Base-by-base conservation (phyloP, 1,284 basidiomycete species). In the Polyporus tsugae region DNA sequence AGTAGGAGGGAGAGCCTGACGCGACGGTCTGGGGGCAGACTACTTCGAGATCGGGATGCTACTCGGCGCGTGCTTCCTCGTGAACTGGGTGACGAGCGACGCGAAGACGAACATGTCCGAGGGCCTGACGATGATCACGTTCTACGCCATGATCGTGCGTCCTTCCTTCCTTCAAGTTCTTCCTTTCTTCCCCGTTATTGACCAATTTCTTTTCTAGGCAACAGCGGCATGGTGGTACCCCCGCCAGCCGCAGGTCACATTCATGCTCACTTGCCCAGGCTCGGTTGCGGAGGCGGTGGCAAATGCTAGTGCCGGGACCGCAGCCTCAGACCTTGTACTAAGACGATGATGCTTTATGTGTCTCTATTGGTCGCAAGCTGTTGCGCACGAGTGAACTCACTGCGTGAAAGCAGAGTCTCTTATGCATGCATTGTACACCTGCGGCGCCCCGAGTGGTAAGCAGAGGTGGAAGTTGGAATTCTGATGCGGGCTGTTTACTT, bases 11-110 rank as follows among this genome's bases (percentile, higher is more conserved):
- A 42, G 13, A 29, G 29, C 2, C 41, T 42, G 41, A 42, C 41
- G 41, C 41, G 41, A 42, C 17, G 41, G 41, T 33, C 13, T 52
- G 2, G 15, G 52, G 29, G 7, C 36, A 85, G 85, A 86, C 73
- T 74, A 84, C 41, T 91, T 88, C 74, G 90, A 92, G 75, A 86
- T 92, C 2, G 85, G 86, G 1, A 75, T 89, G 35, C 77, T 91
- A 22, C 78, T 92, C 13, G 88, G 86, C 0, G 82, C 89, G 1
- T 89, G 87, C 74, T 91, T 92, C 81, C 80, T 92, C 53, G 90
- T 91, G 58, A 92, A 91, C 78, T 90, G 90, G 75, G 87, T 91
- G 55, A 91, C 89, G 2, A 86, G 87, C 0, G 90, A 91, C 75
- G 81, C 87, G 6, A 90, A 91, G 79, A 91, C 90, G 1, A 91